Evolutionary conservation across 176 grass and related monocot genomes (phyloP).

Genomic region (Elaeis guineensis): DNA sequence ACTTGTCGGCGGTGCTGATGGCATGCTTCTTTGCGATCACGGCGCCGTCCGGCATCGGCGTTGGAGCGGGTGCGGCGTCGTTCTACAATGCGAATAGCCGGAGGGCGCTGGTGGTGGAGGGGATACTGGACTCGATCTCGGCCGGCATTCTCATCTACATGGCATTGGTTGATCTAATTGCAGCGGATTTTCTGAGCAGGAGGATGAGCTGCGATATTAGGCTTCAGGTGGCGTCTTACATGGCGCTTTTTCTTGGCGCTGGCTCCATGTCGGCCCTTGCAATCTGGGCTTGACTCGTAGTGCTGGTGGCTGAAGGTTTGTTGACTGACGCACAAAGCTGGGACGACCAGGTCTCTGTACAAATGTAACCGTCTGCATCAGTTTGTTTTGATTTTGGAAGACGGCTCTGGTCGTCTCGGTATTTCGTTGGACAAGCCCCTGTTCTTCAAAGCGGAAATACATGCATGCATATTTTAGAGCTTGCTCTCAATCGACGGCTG

Average conservation of each 20-base stretch:
- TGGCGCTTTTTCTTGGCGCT: constrained; percentile 57
- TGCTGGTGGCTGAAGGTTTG: no score
- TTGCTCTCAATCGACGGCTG: no score
- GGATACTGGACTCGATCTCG: constrained; percentile 59
- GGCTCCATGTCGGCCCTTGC: constrained; percentile 57
- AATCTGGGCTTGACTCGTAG: constrained; percentile 41
- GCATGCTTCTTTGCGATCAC: constrained; percentile 66
- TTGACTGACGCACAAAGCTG: no score
- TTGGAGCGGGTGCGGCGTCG: constrained; percentile 31
- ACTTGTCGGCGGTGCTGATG: constrained; percentile 40
- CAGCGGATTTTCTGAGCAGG: constrained; percentile 60
- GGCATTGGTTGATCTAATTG: constrained; percentile 71
- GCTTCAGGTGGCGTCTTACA: constrained; percentile 45
- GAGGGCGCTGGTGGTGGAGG: constrained; percentile 48
- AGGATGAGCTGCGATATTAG: constrained; percentile 43
- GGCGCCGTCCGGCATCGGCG: constrained; percentile 48
- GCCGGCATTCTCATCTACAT: constrained; percentile 87
- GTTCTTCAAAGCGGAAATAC: no score
- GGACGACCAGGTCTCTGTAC: no score
- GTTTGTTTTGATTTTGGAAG: no score
- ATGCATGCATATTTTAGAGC: no score
- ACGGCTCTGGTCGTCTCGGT: no score
- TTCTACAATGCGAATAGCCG: constrained; percentile 67
- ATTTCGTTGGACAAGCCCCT: no score
- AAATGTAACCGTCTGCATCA: no score